phyloP scores from a whole-genome alignment of 2,329 filamentous ascomycete species.

The Talaromyces sp. region DNA sequence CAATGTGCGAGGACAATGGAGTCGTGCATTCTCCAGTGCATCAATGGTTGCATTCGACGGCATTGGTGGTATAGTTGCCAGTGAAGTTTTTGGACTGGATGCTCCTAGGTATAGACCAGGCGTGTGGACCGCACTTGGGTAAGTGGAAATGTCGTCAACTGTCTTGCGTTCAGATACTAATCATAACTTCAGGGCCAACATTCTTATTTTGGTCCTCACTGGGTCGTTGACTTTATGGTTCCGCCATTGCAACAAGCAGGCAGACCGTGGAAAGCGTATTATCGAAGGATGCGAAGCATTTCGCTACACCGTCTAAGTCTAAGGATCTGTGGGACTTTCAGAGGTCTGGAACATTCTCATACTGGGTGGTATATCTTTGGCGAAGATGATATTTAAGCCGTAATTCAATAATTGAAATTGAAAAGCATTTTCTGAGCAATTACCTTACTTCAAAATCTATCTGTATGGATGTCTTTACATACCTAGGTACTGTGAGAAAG shows the following conservation, averaged over 20 bases:
- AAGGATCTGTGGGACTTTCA: not conserved
- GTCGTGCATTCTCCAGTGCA: slow-evolving; percentile 75
- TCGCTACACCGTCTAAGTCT: slow-evolving; percentile 35
- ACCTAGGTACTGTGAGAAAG: too few species aligned
- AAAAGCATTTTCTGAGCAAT: too few species aligned
- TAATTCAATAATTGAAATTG: too few species aligned
- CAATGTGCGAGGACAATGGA: slow-evolving; percentile 87
- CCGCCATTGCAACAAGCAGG: slow-evolving; percentile 34
- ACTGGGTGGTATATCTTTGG: too few species aligned
- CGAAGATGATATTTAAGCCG: too few species aligned
- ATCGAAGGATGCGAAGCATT: slow-evolving; percentile 39
- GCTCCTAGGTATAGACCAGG: slow-evolving; percentile 37
- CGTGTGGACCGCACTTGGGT: slow-evolving; percentile 34
- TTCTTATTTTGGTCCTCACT: slow-evolving; percentile 35
- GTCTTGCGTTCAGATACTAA: not conserved
- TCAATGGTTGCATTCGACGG: slow-evolving; percentile 74
- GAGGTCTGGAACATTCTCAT: too few species aligned
- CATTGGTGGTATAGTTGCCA: slow-evolving; percentile 74
- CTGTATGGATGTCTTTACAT: too few species aligned
- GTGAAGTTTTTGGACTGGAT: slow-evolving; percentile 64
- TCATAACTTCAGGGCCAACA: slow-evolving; percentile 31
- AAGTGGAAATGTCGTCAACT: slow-evolving; percentile 8
- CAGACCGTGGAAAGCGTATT: slow-evolving; percentile 34
- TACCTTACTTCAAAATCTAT: too few species aligned
- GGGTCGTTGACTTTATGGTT: slow-evolving; percentile 33